phyloP scores from a whole-genome alignment of 2,329 filamentous ascomycete species.

The Pezicula rhizophila region DNA sequence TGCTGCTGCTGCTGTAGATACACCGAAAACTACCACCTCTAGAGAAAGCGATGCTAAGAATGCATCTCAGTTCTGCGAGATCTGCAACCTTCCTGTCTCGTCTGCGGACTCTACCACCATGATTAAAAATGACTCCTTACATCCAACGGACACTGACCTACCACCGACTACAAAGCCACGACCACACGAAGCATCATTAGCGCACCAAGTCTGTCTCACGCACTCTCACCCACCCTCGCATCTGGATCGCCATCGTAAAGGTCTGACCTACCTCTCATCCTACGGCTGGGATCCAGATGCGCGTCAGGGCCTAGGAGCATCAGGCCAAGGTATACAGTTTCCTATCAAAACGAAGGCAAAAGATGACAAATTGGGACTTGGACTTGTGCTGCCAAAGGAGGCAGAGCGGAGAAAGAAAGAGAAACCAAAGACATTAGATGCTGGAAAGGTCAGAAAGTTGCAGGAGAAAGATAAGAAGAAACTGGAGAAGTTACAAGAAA shows the following conservation, averaged over 20 bases:
- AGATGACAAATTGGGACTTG: constrained; percentile 69
- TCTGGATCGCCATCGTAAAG: constrained; percentile 64
- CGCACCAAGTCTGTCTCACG: constrained; percentile 63
- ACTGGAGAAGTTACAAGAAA: constrained; percentile 56
- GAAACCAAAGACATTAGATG: constrained; percentile 51
- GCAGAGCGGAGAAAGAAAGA: constrained; percentile 31
- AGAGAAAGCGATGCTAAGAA: not conserved
- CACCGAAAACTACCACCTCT: not conserved
- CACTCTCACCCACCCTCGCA: constrained; percentile 69
- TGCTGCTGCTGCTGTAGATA: not conserved
- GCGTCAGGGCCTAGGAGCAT: constrained; percentile 63
- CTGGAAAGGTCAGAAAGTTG: constrained; percentile 61
- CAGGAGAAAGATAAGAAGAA: constrained; percentile 57
- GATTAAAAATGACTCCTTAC: not conserved
- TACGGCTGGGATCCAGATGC: constrained; percentile 73
- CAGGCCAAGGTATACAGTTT: constrained; percentile 63
- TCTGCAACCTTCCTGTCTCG: constrained; percentile 55
- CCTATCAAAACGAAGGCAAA: constrained; percentile 69
- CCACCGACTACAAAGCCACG: constrained; percentile 20
- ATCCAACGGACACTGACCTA: constrained; percentile 7
- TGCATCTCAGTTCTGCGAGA: constrained; percentile 37
- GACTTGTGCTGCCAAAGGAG: constrained; percentile 39
- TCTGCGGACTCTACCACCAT: constrained; percentile 29
- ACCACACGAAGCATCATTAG: constrained; percentile 55
- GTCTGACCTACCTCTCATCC: constrained; percentile 57